Evolutionary conservation across 805 yeast species (phyloP), one percentile per base, ranked within the genome.

Genomic region (Myxozyma mucilagina): DNA sequence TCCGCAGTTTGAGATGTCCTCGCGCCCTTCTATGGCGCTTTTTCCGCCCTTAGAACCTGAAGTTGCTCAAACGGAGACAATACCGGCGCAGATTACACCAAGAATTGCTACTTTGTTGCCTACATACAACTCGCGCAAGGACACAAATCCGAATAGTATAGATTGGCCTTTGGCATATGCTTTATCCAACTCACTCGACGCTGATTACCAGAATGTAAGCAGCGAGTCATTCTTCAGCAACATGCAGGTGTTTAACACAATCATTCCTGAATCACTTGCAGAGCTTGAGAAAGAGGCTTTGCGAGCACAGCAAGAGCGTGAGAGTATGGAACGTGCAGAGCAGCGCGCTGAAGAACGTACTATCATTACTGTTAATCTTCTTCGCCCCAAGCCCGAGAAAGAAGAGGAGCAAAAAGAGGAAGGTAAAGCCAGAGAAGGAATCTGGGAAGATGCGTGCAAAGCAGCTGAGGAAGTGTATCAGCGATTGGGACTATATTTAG

Each of bases 381-480:
- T 67, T 9, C 55, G 59, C 5, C 57, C 69, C 24, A 67, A 67
- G 57, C 70, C 69, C 14, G 69, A 66, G 35, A 55, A 52, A 35
- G 64, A 63, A 39, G 65, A 60, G 13, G 49, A 44, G 1, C 53
- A 64, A 20, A 53, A 53, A 34, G 51, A 20, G 8, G 63, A 56
- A 10, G 59, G 50, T 9, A 29, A 41, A 44, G 50, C 64, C 45
- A 64, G 66, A 16, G 70, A 67, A 42, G 70, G 70, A 9, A 56
- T 67, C 24, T 67, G 69, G 69, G 69, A 67, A 31, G 70, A 67
- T 32, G 71, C 73, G 10, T 63, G 69, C 45, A 69, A 63, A 47
- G 71, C 71, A 3, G 72, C 73, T 13, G 73, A 70, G 53, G 72
- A 70, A 47, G 66, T 70, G 20, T 70, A 69, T 59, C 48, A 58